phyloP scores from a whole-genome alignment of 306 rosid species.

The Adenanthera pavonina region DNA sequence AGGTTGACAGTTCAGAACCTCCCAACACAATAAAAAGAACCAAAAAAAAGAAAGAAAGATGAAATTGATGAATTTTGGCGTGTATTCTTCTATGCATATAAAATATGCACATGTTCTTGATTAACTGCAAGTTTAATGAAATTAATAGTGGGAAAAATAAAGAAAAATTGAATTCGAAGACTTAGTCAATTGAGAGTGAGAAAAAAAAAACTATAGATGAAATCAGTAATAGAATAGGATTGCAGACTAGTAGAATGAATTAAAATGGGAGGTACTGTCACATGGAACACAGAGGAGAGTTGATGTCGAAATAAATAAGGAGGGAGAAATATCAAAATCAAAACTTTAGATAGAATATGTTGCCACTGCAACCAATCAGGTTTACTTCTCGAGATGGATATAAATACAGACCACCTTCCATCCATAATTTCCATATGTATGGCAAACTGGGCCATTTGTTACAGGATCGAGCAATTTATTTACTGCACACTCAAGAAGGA shows the following conservation, averaged over 20 bases:
- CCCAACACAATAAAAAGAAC: too few relatives aligned
- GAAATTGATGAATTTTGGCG: neutral
- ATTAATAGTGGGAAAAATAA: too few relatives aligned
- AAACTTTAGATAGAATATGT: neutral
- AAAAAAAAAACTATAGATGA: neutral
- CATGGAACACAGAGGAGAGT: neutral
- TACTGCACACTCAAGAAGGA: neutral
- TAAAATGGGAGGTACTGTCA: neutral
- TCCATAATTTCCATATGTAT: neutral
- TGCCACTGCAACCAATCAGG: neutral
- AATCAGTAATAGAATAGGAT: neutral
- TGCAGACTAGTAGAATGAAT: neutral
- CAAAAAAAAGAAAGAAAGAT: neutral
- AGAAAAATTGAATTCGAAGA: too few relatives aligned
- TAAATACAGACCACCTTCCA: neutral
- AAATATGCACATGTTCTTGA: too few relatives aligned
- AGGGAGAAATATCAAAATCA: constrained; percentile 11
- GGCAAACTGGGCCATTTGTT: neutral
- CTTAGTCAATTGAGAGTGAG: neutral
- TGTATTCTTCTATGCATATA: too few relatives aligned
- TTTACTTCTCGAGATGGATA: neutral
- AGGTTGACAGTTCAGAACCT: constrained; percentile 56
- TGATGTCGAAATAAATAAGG: constrained; percentile 25
- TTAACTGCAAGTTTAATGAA: too few relatives aligned
- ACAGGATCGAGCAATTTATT: neutral